These are phyloP conservation scores for Aspergillus kassunensis DNA, from an alignment of 495 filamentous ascomycete genomes.

Conservation along the genomic window DNA sequence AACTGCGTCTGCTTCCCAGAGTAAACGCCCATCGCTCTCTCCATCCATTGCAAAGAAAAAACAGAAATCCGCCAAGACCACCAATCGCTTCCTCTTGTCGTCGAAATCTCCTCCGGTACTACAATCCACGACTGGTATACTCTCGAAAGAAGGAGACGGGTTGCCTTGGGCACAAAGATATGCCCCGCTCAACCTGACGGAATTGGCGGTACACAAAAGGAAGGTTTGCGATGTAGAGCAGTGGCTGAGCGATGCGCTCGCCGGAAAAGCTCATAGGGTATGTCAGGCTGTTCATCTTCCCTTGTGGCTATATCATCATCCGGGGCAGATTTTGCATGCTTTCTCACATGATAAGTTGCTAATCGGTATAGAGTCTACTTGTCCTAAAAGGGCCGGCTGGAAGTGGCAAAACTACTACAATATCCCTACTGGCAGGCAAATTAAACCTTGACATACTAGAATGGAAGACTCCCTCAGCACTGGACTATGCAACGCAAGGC, in stretches of 20 bases:
- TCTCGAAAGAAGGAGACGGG: constrained; percentile 9
- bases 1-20: neutral
- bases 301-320: neutral
- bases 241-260: constrained; percentile 75
- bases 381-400: constrained; percentile 90
- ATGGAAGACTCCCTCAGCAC: constrained; percentile 78
- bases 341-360: constrained; percentile 17
- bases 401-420: constrained; percentile 84
- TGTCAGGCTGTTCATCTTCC: neutral
- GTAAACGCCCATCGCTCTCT: neutral
- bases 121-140: neutral
- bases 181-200: constrained; percentile 65
- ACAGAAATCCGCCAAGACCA: constrained; percentile 6
- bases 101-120: neutral
- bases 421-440: constrained; percentile 67
- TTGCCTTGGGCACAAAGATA: constrained; percentile 86
- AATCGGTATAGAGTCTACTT: constrained; percentile 59
- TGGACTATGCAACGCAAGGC: constrained; percentile 52
- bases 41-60: neutral
- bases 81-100: constrained; percentile 28
- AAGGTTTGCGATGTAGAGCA: constrained; percentile 81
- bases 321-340: too few relatives aligned
- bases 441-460: constrained; percentile 74
- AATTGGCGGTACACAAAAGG: constrained; percentile 87
- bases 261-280: constrained; percentile 48